Conservation (phyloP, 495 filamentous ascomycete species). For the Hypomontagnella monticulosa region DNA sequence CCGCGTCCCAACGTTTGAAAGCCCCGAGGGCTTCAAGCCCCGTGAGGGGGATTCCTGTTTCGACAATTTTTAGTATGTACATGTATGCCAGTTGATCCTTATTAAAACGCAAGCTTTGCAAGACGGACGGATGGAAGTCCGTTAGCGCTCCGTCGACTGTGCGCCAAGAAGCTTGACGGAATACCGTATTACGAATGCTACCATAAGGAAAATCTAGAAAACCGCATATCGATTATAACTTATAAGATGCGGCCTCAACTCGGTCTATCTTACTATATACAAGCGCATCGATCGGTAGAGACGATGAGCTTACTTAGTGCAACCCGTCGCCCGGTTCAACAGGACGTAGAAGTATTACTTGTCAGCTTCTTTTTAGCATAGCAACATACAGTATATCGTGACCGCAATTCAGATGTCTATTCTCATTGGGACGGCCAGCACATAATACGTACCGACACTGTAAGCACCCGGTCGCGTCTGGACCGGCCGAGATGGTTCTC, state of each 20-base stretch:
- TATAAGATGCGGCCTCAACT: conserved; percentile 26
- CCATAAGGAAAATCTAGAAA: background rate
- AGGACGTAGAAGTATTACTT: conserved; percentile 7
- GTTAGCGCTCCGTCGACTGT: conserved; percentile 10
- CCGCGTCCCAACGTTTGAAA: no score
- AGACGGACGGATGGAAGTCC: conserved; percentile 10
- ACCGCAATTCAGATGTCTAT: conserved; percentile 9
- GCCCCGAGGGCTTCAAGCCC: no score
- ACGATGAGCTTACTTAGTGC: conserved; percentile 28
- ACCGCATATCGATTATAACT: background rate
- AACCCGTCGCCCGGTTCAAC: conserved; percentile 12
- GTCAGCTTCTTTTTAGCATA: conserved; percentile 29
- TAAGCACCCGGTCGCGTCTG: conserved; percentile 37
- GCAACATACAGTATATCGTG: conserved; percentile 4
- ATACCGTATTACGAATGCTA: background rate
- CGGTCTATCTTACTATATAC: conserved; percentile 37
- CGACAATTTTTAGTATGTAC: conserved; percentile 4
- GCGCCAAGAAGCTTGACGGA: background rate
- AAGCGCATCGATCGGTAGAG: conserved; percentile 22
- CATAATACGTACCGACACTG: background rate
- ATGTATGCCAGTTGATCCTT: conserved; percentile 11
- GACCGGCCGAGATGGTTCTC: conserved; percentile 38
- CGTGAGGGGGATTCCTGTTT: background rate
- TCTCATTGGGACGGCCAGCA: conserved; percentile 24
- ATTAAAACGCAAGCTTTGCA: background rate